Evolutionary conservation across 495 filamentous ascomycete species (phyloP).

Genomic region (Tuber microsphaerosporum): DNA sequence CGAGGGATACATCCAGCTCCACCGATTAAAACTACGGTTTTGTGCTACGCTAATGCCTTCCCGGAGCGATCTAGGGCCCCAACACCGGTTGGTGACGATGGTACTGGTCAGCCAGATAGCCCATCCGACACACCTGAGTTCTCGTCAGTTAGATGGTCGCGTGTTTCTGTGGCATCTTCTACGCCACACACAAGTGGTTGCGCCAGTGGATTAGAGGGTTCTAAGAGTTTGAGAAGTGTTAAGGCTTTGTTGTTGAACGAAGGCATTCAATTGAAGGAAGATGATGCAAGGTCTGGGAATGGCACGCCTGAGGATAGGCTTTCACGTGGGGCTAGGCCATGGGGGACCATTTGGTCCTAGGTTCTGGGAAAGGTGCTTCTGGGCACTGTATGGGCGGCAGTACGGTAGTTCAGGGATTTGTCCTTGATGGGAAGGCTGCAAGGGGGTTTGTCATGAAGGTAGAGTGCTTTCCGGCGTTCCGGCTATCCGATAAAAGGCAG

Average conservation of each 20-base stretch:
- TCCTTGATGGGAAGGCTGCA: not conserved
- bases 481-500: not conserved
- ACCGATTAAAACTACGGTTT: not conserved
- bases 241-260: not conserved
- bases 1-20: not conserved
- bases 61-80: not conserved
- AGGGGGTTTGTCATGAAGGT: not conserved
- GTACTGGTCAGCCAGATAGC: not conserved
- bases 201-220: not conserved
- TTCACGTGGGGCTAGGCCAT: not conserved
- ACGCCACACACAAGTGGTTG: not conserved
- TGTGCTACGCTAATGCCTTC: not conserved
- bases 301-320: not conserved
- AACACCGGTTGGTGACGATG: not conserved
- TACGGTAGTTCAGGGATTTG: not conserved
- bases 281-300: not conserved
- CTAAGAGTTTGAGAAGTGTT: not conserved
- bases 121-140: not conserved
- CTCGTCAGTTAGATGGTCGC: not conserved
- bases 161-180: not conserved
- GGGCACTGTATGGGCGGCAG: not conserved
- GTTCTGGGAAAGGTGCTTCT: not conserved
- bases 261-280: not conserved
- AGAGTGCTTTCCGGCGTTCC: not conserved
- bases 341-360: not conserved